These are phyloP conservation scores for Chernovozyma aurita DNA, from an alignment of 1,139 yeast species.

Conservation along the genomic window DNA sequence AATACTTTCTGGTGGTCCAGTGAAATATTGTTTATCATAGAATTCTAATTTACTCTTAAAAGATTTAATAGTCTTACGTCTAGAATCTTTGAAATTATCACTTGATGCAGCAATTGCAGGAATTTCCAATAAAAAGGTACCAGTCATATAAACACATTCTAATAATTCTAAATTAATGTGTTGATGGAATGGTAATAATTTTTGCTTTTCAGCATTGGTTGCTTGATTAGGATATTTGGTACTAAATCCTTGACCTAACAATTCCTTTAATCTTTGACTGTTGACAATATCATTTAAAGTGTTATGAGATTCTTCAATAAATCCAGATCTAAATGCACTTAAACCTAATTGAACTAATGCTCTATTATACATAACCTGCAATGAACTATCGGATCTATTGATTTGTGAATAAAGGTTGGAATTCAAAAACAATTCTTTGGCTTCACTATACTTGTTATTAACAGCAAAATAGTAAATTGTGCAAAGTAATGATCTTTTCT, in stretches of 20 bases:
- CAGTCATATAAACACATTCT: conserved; percentile 90
- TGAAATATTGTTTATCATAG: conserved; percentile 91
- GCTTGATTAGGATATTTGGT: conserved; percentile 60
- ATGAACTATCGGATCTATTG: conserved; percentile 75
- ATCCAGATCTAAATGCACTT: conserved; percentile 90
- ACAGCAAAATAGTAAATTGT: conserved; percentile 90
- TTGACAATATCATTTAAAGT: conserved; percentile 85
- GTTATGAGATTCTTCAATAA: conserved; percentile 83
- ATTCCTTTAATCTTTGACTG: conserved; percentile 82
- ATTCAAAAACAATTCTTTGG: conserved; percentile 82
- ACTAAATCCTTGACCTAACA: conserved; percentile 88
- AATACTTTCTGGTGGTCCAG: conserved; percentile 97
- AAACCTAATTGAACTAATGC: conserved; percentile 94
- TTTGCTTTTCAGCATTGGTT: conserved; percentile 64
- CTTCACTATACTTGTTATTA: conserved; percentile 75
- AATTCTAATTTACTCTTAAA: conserved; percentile 90
- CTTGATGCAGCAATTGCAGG: conserved; percentile 62
- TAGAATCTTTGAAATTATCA: conserved; percentile 45
- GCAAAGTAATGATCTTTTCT: conserved; percentile 79
- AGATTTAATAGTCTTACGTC: conserved; percentile 73
- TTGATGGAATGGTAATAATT: conserved; percentile 95
- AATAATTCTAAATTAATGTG: conserved; percentile 94
- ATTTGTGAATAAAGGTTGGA: conserved; percentile 82
- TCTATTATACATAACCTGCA: conserved; percentile 92
- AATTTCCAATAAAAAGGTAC: conserved; percentile 85